These are phyloP conservation scores for Aspergillus hancockii DNA, from an alignment of 495 filamentous ascomycete species.

Conservation along the genomic window DNA sequence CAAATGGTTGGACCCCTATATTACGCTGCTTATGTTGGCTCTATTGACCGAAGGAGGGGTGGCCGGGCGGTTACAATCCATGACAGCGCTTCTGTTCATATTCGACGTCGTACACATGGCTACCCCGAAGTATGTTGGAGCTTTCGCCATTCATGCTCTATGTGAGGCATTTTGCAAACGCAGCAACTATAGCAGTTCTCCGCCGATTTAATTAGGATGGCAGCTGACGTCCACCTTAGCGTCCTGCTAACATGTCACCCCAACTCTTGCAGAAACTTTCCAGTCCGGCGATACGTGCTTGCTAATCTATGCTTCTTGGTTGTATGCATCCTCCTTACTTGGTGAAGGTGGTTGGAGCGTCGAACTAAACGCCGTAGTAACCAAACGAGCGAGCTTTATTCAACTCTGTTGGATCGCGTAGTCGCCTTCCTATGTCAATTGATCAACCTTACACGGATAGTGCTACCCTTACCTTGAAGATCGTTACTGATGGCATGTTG, in stretches of 20 bases:
- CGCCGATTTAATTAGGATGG: background rate
- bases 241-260: slow-evolving; percentile 1
- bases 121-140: background rate
- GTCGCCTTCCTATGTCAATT: background rate
- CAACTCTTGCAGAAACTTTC: slow-evolving; percentile 6
- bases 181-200: background rate
- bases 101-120: background rate
- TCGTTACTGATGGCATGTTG: background rate
- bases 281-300: background rate
- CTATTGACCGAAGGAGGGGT: background rate
- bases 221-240: background rate
- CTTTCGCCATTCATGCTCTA: background rate
- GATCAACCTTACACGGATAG: background rate
- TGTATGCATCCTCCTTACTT: background rate
- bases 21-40: background rate
- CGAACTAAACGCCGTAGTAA: background rate
- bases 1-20: background rate
- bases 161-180: background rate
- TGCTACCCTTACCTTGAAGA: background rate
- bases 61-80: background rate
- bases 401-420: background rate
- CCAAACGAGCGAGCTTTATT: background rate
- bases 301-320: background rate
- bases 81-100: background rate
- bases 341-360: background rate